Evolutionary conservation across 441 rosid species (phyloP).

Genomic region (Eruca vesicaria): DNA sequence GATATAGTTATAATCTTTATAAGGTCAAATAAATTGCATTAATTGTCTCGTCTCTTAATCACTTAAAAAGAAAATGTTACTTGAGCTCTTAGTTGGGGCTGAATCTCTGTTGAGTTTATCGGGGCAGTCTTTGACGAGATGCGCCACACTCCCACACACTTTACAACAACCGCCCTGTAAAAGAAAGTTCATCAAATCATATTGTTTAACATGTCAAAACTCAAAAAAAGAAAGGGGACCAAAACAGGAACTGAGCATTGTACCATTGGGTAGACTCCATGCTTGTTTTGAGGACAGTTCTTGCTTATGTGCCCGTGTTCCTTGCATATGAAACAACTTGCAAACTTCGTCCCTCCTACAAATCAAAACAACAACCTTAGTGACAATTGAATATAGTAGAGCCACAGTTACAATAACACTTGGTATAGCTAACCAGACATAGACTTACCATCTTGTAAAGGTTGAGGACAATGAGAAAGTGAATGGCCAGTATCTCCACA

Average conservation of each 20-base stretch:
- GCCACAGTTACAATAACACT: no score
- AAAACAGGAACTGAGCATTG: not conserved
- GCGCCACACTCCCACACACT: conserved; percentile 82
- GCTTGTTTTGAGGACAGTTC: conserved; percentile 78
- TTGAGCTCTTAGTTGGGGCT: conserved; percentile 30
- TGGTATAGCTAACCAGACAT: not conserved
- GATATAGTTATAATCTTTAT: not conserved
- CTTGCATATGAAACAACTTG: conserved; percentile 86
- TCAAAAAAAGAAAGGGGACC: not conserved
- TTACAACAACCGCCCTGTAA: conserved; percentile 88
- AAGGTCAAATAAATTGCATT: not conserved
- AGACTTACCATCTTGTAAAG: conserved; percentile 66
- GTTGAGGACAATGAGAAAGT: conserved; percentile 66
- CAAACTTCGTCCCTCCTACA: conserved; percentile 84
- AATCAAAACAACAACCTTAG: not conserved
- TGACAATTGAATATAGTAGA: not conserved
- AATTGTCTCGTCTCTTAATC: not conserved
- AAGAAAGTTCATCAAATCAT: not conserved
- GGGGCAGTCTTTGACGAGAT: conserved; percentile 92
- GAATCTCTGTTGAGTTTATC: conserved; percentile 51
- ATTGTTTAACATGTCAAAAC: not conserved
- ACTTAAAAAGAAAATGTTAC: conserved; percentile 22
- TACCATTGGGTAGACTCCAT: conserved; percentile 96
- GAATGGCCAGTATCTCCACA: conserved; percentile 86
- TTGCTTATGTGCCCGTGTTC: conserved; percentile 84